A percentile compares a stretch with the other conserved stretches of the same genome.
Conservation (phyloP, 768 basidiomycete genomes). For the Crassisporium funariophilum region DNA sequence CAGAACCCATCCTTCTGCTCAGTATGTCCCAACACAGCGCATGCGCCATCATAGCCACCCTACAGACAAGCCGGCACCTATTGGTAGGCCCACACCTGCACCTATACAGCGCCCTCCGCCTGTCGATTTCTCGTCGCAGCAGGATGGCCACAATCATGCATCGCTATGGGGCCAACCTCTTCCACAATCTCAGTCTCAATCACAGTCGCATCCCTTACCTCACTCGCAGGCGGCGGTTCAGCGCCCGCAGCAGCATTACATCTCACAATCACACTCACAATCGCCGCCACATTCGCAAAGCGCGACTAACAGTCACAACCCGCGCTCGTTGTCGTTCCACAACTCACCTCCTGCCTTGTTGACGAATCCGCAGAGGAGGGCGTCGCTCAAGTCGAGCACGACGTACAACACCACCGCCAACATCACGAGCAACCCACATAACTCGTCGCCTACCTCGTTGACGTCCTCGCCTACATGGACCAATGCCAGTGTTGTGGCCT, state of each 20-base stretch:
- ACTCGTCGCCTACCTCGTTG: constrained; percentile 3
- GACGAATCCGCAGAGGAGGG: constrained; percentile 26
- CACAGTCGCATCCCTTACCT: constrained; percentile 2
- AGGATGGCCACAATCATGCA: too few species aligned
- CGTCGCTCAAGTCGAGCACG: constrained; percentile 27
- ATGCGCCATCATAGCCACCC: constrained; percentile 9
- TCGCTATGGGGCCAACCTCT: background rate
- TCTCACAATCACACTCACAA: background rate
- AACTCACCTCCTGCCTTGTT: constrained; percentile 23
- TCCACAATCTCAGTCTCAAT: constrained; percentile 4
- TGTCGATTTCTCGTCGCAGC: constrained; percentile 9
- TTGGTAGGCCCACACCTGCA: constrained; percentile 13
- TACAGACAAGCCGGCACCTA: constrained; percentile 11
- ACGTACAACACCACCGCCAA: constrained; percentile 13
- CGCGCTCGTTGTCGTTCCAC: constrained; percentile 31
- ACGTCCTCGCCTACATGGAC: constrained; percentile 19
- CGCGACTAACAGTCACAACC: constrained; percentile 18
- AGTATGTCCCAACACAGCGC: constrained; percentile 12
- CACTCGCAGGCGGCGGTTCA: background rate
- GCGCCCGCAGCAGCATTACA: background rate
- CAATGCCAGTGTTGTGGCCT: constrained; percentile 9
- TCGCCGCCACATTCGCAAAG: background rate
- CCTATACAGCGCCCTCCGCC: constrained; percentile 28
- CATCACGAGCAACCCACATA: constrained; percentile 11
- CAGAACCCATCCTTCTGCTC: constrained; percentile 10